Base-by-base conservation (phyloP, 2,329 filamentous ascomycete genomes). In the Xylariaceae sp. region DNA sequence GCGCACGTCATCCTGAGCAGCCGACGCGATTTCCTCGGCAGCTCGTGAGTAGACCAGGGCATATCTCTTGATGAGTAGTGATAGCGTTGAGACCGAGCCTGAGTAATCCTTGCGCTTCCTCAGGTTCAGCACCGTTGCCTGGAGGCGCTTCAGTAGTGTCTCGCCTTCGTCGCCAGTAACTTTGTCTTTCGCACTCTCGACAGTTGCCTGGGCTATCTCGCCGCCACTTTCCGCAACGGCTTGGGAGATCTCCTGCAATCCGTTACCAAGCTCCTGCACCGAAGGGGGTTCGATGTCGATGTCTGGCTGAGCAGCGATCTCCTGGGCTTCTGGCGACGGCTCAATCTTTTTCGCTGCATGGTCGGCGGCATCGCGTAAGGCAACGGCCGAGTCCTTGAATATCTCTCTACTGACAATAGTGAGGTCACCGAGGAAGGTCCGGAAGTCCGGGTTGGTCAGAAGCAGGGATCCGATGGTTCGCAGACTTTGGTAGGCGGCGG, bases 401-500 rank as follows among this genome's bases (percentile, higher is more conserved):
- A 97, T 82, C 57, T 95, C 84, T 29, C 85, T 80, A 9, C 83
- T 85, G 32, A 96, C 76, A 0, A 81, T 81, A 31, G 81, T 80
- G 28, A 95, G 64, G 54, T 97, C 90, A 9, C 82, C 78, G 31
- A 96, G 68, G 53, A 97, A 88, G 5, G 89, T 71, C 27, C 89
- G 81, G 60, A 97, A 96, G 54, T 96, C 88, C 0, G 84, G 81
- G 58, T 97, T 97, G 11, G 86, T 88, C 30, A 97, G 68, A 1
- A 96, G 74, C n/a, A 97, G 69, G 3, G 83, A 85, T 19, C 85
- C 83, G 0, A 97, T 78, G 0, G 88, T 95, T 41, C 81, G 83
- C 33, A 95, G 65, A 59, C 88, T 95, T 55, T 84, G 73, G 54
- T 89, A 89, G 12, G 85, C 81, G 41, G 84, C 85, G 56, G 74